Evolutionary conservation across 2,329 filamentous ascomycete species (phyloP).

Genomic region (Aspergillus awamori): DNA sequence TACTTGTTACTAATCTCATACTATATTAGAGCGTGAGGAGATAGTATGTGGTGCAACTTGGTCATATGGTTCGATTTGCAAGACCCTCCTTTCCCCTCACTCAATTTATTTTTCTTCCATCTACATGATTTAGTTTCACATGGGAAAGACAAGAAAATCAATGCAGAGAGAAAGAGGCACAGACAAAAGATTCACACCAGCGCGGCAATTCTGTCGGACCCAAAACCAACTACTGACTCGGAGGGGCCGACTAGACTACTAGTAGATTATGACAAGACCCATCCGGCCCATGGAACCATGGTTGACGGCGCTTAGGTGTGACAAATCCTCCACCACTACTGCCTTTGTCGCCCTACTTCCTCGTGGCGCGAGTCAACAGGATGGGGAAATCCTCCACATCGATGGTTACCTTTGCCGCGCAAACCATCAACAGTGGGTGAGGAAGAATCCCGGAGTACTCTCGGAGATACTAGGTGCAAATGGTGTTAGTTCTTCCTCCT

Average conservation of each 20-base stretch:
- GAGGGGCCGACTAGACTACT: not conserved
- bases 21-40: no score
- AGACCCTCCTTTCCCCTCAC: not conserved
- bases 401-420: not conserved
- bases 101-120: no score
- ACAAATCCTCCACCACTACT: not conserved
- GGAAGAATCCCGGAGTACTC: no score
- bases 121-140: no score
- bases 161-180: no score
- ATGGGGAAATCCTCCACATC: not conserved
- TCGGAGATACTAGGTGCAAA: not conserved
- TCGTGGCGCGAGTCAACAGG: not conserved
- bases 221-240: no score
- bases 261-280: constrained; percentile 1
- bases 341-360: not conserved
- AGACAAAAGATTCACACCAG: no score
- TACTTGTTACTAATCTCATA: not conserved
- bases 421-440: not conserved
- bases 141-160: no score
- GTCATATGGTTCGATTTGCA: not conserved
- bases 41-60: not conserved
- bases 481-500: not conserved
- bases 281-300: constrained; percentile 1
- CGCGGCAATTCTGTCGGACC: no score
- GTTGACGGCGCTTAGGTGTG: constrained; percentile 2